phyloP scores from a whole-genome alignment of 805 yeast species.

The Sugiyamaella boreocaroliniensis region DNA sequence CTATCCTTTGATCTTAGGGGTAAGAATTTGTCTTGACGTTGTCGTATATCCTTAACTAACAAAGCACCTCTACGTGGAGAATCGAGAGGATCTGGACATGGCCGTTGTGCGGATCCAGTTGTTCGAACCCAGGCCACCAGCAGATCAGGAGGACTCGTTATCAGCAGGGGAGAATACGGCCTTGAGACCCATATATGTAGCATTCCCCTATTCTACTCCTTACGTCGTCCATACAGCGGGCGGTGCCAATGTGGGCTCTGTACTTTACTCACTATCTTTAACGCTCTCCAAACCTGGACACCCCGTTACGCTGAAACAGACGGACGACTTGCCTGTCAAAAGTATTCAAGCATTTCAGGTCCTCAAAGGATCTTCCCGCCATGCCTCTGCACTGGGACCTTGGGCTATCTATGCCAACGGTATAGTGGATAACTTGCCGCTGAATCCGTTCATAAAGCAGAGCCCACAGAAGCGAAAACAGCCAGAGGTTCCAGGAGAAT shows the following conservation, averaged over 20 bases:
- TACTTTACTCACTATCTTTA: constrained; percentile 54
- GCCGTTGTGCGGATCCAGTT: constrained; percentile 60
- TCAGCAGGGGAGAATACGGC: constrained; percentile 30
- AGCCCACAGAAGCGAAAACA: constrained; percentile 16
- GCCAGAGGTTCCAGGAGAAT: not conserved
- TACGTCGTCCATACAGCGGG: constrained; percentile 52
- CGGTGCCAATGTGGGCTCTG: constrained; percentile 44
- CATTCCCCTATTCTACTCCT: constrained; percentile 61
- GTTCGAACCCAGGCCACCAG: constrained; percentile 40
- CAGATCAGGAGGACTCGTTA: not conserved
- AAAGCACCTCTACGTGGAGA: constrained; percentile 61
- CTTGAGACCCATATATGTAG: constrained; percentile 57
- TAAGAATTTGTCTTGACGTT: constrained; percentile 21
- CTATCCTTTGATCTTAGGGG: constrained; percentile 19
- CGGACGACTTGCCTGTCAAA: constrained; percentile 34
- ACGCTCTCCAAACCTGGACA: constrained; percentile 42
- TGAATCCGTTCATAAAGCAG: constrained; percentile 29
- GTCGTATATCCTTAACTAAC: constrained; percentile 34
- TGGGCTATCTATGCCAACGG: constrained; percentile 71
- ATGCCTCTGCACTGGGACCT: constrained; percentile 55
- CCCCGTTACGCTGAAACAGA: constrained; percentile 36
- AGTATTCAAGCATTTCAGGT: constrained; percentile 53
- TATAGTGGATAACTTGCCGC: constrained; percentile 57
- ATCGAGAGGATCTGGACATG: constrained; percentile 58
- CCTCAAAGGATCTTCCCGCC: constrained; percentile 55